A percentile compares a stretch with the other conserved stretches of the same genome.
Conservation (phyloP, 768 basidiomycete genomes). For the Galerina marginata region DNA sequence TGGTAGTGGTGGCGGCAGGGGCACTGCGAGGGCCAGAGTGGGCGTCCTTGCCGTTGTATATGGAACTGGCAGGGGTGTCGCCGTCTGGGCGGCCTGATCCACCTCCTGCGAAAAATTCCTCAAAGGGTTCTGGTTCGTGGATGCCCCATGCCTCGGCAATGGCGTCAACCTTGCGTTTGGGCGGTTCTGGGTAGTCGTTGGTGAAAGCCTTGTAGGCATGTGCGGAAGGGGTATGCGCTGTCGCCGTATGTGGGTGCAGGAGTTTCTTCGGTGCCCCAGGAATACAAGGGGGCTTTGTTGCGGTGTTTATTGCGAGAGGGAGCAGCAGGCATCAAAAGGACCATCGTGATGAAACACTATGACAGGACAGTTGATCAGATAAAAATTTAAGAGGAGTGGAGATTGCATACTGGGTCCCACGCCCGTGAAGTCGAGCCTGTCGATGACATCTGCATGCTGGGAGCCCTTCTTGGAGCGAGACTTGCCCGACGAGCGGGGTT, state of each 20-base stretch:
- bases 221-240: conserved; percentile 60
- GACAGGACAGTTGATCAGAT: conserved; percentile 17
- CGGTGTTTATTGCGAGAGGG: conserved; percentile 86
- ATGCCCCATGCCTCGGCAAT: conserved; percentile 94
- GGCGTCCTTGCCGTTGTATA: conserved; percentile 68
- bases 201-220: conserved; percentile 52
- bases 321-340: conserved; percentile 90
- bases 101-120: conserved; percentile 88
- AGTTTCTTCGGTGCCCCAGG: conserved; percentile 62
- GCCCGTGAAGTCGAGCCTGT: conserved; percentile 85
- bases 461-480: conserved; percentile 71
- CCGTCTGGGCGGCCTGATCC: conserved; percentile 53
- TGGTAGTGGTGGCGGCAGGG: conserved; percentile 16
- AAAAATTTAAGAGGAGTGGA: conserved; percentile 4
- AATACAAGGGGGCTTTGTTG: conserved; percentile 82
- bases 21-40: conserved; percentile 37
- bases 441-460: conserved; percentile 87
- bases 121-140: conserved; percentile 89
- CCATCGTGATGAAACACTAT: conserved; percentile 93
- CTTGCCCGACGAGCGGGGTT: conserved; percentile 46
- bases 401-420: conserved; percentile 76
- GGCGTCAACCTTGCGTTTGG: conserved; percentile 87
- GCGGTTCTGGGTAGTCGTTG: conserved; percentile 58
- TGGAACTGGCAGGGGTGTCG: conserved; percentile 69
- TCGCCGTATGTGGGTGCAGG: conserved; percentile 39